Evolutionary conservation across 1,284 basidiomycete genomes (phyloP).

Genomic region (Trametes sp.): DNA sequence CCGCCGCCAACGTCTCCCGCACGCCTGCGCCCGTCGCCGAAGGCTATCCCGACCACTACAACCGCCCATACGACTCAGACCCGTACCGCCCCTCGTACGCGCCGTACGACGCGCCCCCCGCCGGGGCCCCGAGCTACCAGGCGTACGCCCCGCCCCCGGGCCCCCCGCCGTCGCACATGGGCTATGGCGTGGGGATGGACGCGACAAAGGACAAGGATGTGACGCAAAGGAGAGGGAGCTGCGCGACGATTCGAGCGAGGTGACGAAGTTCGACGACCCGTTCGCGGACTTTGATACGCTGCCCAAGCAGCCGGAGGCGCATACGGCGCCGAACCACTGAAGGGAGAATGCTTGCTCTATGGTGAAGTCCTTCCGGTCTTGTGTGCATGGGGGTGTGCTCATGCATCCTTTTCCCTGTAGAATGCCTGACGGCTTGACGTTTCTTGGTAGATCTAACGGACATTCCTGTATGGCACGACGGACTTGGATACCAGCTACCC

Average conservation of each 20-base stretch:
- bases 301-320: slow-evolving; percentile 27
- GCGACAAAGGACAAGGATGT: slow-evolving; percentile 37
- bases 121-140: slow-evolving; percentile 2
- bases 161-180: slow-evolving; percentile 51
- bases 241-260: slow-evolving; percentile 38
- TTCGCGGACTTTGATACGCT: slow-evolving; percentile 53
- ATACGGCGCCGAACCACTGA: slow-evolving; percentile 14
- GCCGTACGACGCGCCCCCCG: slow-evolving; percentile 44
- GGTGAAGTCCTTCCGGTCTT: neutral
- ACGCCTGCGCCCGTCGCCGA: slow-evolving; percentile 37
- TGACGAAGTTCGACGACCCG: slow-evolving; percentile 50
- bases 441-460: neutral
- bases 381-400: neutral
- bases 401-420: neutral
- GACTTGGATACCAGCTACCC: neutral
- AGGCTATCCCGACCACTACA: slow-evolving; percentile 49
- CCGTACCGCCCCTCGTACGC: slow-evolving; percentile 43
- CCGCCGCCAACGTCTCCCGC: slow-evolving; percentile 46
- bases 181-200: slow-evolving; percentile 38
- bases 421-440: neutral
- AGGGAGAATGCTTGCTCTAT: neutral
- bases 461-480: neutral
- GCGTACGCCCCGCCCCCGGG: slow-evolving; percentile 53
- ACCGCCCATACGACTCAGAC: slow-evolving; percentile 47
- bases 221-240: slow-evolving; percentile 43